Percentiles rank a stretch among this genome's conserved stretches.
phyloP scores from a whole-genome alignment of 169 alveolate species.

The Cystoisospora suis region DNA sequence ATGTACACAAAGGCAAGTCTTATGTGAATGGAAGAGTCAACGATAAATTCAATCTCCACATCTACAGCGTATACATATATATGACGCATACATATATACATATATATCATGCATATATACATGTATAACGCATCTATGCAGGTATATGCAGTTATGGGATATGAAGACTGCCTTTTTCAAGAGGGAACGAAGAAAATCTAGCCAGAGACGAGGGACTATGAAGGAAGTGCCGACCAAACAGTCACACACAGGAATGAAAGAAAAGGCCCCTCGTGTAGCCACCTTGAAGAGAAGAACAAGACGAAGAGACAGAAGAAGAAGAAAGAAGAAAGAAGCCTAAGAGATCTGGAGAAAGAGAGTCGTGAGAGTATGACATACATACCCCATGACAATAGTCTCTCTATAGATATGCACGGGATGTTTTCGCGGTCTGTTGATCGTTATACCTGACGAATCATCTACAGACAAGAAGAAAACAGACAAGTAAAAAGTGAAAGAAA shows the following conservation, averaged over 20 bases:
- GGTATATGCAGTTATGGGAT: background rate
- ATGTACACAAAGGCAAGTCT: background rate
- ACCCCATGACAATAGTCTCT: constrained; percentile 60
- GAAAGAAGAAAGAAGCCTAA: too few species aligned
- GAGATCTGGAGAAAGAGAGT: background rate
- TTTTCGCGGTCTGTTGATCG: constrained; percentile 35
- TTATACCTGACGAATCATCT: constrained; percentile 31
- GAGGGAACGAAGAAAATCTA: too few species aligned
- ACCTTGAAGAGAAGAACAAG: too few species aligned
- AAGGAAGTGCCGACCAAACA: too few species aligned
- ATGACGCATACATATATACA: background rate
- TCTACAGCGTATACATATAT: background rate
- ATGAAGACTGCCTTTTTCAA: too few species aligned
- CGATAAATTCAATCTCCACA: background rate
- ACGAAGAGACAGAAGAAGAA: too few species aligned
- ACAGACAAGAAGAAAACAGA: background rate
- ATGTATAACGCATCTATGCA: background rate
- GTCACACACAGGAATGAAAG: too few species aligned
- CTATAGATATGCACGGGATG: constrained; percentile 57
- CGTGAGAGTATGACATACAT: background rate
- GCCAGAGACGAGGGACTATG: too few species aligned
- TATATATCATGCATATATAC: background rate
- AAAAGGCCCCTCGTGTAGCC: too few species aligned
- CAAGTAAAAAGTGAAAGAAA: background rate
- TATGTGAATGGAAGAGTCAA: background rate